Conservation (phyloP, 2,329 filamentous ascomycete genomes). For the Rutstroemia sp. region DNA sequence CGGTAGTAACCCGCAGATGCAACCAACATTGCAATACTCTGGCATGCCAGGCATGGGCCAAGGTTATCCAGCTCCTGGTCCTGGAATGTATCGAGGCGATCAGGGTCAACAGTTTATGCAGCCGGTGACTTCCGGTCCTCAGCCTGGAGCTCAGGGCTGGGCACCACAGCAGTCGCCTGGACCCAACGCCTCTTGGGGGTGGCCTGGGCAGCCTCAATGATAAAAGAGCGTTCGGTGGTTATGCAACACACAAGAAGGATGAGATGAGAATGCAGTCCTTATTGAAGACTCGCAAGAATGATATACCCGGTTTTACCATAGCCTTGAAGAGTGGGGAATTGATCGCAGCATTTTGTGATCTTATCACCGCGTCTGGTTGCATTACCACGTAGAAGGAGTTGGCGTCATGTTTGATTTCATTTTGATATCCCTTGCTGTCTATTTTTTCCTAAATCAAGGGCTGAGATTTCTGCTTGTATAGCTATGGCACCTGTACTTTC, state of each 20-base stretch:
- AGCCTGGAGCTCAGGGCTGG: conserved; percentile 28
- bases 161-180: conserved; percentile 25
- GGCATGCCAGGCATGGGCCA: conserved; percentile 55
- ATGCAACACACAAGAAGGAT: conserved; percentile 18
- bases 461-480: neutral
- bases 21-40: conserved; percentile 53
- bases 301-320: neutral
- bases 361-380: neutral
- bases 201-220: conserved; percentile 25
- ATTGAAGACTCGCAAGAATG: neutral
- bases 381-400: neutral
- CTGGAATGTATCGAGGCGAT: conserved; percentile 51
- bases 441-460: neutral
- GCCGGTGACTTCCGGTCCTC: conserved; percentile 38
- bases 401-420: neutral
- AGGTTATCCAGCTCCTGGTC: conserved; percentile 46
- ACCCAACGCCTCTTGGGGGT: conserved; percentile 25
- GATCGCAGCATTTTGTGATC: neutral
- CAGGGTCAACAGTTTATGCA: conserved; percentile 64
- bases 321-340: neutral
- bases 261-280: conserved; percentile 12
- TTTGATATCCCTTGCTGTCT: neutral
- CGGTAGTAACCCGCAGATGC: conserved; percentile 46
- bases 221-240: neutral
- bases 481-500: neutral